Conservation (phyloP, 1,139 yeast genomes). For the Geotrichum candidum region DNA sequence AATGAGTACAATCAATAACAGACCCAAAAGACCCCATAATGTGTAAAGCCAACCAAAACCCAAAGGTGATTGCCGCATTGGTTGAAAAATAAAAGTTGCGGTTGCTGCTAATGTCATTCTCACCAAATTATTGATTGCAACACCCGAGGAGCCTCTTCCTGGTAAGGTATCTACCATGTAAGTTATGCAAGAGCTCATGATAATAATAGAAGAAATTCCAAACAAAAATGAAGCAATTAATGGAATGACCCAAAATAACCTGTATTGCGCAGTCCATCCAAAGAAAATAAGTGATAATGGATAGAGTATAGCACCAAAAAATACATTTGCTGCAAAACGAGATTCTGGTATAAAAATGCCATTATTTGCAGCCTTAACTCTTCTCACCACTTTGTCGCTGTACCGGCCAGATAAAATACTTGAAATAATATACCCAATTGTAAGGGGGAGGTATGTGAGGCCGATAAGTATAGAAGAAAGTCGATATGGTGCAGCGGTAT, state of each 20-base stretch:
- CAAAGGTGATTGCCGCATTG: slow-evolving; percentile 46
- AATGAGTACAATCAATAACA: slow-evolving; percentile 43
- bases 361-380: slow-evolving; percentile 46
- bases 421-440: slow-evolving; percentile 71
- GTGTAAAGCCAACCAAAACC: slow-evolving; percentile 68
- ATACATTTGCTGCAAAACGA: slow-evolving; percentile 71
- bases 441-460: slow-evolving; percentile 73
- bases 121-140: slow-evolving; percentile 71
- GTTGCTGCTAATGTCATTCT: slow-evolving; percentile 70
- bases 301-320: slow-evolving; percentile 53
- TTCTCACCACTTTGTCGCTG: slow-evolving; percentile 57
- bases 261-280: slow-evolving; percentile 73
- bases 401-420: too few species aligned
- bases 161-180: slow-evolving; percentile 81
- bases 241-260: slow-evolving; percentile 70
- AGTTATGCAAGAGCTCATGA: slow-evolving; percentile 74
- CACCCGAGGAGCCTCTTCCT: slow-evolving; percentile 85
- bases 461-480: slow-evolving; percentile 65
- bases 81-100: slow-evolving; percentile 71
- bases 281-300: slow-evolving; percentile 66
- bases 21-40: slow-evolving; percentile 46
- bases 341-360: slow-evolving; percentile 75
- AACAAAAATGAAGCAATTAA: slow-evolving; percentile 69
- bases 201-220: slow-evolving; percentile 80
- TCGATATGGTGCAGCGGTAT: slow-evolving; percentile 60